Percentiles rank a stretch among this genome's conserved stretches.
Evolutionary conservation across 2,329 filamentous ascomycete genomes (phyloP).

Genomic region (Mariannaea elegans): DNA sequence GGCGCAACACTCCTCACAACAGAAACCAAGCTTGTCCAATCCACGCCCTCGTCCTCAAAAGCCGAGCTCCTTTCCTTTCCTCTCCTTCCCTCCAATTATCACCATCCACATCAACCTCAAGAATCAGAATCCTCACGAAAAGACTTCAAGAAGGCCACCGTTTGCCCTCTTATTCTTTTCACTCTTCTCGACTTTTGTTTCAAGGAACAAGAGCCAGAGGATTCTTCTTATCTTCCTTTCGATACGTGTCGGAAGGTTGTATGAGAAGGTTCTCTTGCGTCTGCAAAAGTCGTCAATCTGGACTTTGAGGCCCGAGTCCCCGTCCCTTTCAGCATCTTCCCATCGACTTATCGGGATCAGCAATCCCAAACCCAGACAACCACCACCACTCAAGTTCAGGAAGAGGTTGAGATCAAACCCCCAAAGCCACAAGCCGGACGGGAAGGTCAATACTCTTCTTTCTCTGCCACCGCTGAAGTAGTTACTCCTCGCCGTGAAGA

Average conservation of each 20-base stretch:
- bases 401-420: slow-evolving; percentile 88
- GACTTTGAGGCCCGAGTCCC: slow-evolving; percentile 99
- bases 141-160: slow-evolving; percentile 47
- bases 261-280: slow-evolving; percentile 74
- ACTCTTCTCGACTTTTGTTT: slow-evolving; percentile 60
- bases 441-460: slow-evolving; percentile 92
- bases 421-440: slow-evolving; percentile 87
- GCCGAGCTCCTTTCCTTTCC: slow-evolving; percentile 43
- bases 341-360: slow-evolving; percentile 87
- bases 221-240: slow-evolving; percentile 76
- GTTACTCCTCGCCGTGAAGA: slow-evolving; percentile 67
- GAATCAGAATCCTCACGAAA: slow-evolving; percentile 43
- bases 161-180: slow-evolving; percentile 45
- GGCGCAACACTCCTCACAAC: slow-evolving; percentile 4
- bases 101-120: slow-evolving; percentile 46
- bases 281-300: slow-evolving; percentile 90
- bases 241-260: slow-evolving; percentile 65
- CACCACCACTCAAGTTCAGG: slow-evolving; percentile 67
- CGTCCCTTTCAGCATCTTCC: slow-evolving; percentile 99
- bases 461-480: slow-evolving; percentile 67
- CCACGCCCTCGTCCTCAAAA: slow-evolving; percentile 52
- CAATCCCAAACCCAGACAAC: slow-evolving; percentile 62
- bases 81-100: slow-evolving; percentile 49
- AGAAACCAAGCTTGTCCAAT: slow-evolving; percentile 37
- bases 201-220: slow-evolving; percentile 70